Base-by-base conservation (phyloP, 2,329 filamentous ascomycete species). In the Nemania sp. region DNA sequence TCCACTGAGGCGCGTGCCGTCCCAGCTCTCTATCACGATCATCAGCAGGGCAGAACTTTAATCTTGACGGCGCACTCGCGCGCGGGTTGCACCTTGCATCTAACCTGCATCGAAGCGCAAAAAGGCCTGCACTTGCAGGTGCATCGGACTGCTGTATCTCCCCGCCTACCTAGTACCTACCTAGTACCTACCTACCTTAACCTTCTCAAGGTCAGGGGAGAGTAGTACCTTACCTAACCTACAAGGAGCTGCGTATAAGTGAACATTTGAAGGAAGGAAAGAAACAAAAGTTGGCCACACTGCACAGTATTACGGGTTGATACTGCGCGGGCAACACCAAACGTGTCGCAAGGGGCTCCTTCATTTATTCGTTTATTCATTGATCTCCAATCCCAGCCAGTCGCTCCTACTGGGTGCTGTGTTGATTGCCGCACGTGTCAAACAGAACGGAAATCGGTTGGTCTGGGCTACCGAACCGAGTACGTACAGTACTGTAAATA, bases 11-110 rank as follows among this genome's bases (percentile, higher is more conserved):
- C 55, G 55, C 59, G 59, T 60, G 64, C 41, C 24, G 47, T 51
- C 24, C n/a, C 59, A 45, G 49, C 47, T 38, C 7, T 11, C 35
- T 41, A n/a, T 18, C 15, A 45, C 29, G n/a, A 55, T 27, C 55
- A 58, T 64, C 64, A 60, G 67, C 67, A 67, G 55, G 54, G 56
- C 59, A 60, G 26, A 38, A 61, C 35, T 47, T 43, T 47, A 57
- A 56, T 59, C 63, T 66, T 47, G 47, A 69, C 64, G 20, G 29
- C 45, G 41, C 43, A 49, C 20, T 49, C 47, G n/a, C 41, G 41
- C 13, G 62, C 41, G 56, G 41, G 27, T 29, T 60, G 57, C 57
- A 60, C 53, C 43, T 54, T 67, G 58, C 66, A 62, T 66, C 47
- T 45, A 22, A 45, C 54, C 55, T 66, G 63, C 63, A 66, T 66